Percentiles rank a stretch among this genome's conserved stretches.
Evolutionary conservation across 2,329 filamentous ascomycete genomes (phyloP).

Genomic region (Lizonia empirigonia): DNA sequence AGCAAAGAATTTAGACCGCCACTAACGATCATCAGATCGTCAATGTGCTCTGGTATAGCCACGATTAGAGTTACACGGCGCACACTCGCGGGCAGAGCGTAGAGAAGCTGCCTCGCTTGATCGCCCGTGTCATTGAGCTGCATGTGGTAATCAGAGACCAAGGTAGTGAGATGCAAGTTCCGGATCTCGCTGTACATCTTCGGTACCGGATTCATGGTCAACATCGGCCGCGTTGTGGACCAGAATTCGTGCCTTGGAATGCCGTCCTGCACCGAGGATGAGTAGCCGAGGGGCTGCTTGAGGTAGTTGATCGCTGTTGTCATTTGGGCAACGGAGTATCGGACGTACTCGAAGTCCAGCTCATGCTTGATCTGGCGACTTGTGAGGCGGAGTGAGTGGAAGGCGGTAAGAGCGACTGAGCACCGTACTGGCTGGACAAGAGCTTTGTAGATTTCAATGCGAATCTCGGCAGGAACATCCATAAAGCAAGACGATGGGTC

Average conservation of each 20-base stretch:
- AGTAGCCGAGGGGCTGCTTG: neutral
- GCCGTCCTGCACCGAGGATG: neutral
- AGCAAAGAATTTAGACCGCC: too few species aligned
- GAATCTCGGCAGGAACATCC: neutral
- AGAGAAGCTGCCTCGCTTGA: neutral
- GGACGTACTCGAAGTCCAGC: neutral
- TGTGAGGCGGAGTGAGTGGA: neutral
- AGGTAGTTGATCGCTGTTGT: neutral
- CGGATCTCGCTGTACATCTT: neutral
- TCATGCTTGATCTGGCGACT: neutral
- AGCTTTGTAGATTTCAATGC: neutral
- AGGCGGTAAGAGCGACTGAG: neutral
- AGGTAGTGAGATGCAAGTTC: neutral
- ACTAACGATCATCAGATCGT: too few species aligned
- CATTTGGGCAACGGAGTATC: neutral
- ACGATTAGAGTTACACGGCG: too few species aligned
- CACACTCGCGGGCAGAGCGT: neutral
- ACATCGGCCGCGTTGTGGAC: neutral
- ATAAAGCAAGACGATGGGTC: too few species aligned
- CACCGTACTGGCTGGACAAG: neutral
- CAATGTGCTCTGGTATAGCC: too few species aligned
- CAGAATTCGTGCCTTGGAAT: neutral
- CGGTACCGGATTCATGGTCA: neutral
- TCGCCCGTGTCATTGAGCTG: too few species aligned
- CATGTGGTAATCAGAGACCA: neutral